Evolutionary conservation across 2,329 filamentous ascomycete species (phyloP).

Genomic region (Stagonosporopsis rhizophila): DNA sequence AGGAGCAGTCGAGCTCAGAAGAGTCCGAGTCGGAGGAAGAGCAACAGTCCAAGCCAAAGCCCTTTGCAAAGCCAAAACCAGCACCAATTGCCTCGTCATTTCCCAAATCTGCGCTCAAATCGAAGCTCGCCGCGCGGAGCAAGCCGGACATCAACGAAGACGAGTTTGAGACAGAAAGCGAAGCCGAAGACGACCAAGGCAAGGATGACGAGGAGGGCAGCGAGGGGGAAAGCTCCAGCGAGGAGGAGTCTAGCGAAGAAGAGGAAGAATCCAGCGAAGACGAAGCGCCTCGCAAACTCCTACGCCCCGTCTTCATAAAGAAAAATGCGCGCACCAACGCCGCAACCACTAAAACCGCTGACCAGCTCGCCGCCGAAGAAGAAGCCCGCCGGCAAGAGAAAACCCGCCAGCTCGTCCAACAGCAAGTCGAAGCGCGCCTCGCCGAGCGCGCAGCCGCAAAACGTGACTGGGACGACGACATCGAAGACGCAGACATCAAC

Average conservation of each 20-base stretch:
- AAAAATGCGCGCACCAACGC: slow-evolving; percentile 64
- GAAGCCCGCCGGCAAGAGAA: slow-evolving; percentile 70
- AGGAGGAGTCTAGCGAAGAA: slow-evolving; percentile 47
- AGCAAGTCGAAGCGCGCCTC: slow-evolving; percentile 83
- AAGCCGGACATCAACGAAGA: slow-evolving; percentile 53
- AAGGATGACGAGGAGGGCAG: slow-evolving; percentile 21
- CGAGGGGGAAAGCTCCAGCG: slow-evolving; percentile 28
- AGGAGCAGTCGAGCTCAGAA: slow-evolving; percentile 50
- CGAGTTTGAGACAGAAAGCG: slow-evolving; percentile 66
- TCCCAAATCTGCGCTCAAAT: slow-evolving; percentile 52
- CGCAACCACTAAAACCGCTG: slow-evolving; percentile 44
- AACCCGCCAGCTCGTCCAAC: slow-evolving; percentile 81
- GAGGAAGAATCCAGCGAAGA: slow-evolving; percentile 66
- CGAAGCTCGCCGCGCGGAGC: slow-evolving; percentile 52
- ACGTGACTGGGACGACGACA: slow-evolving; percentile 81
- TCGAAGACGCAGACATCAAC: slow-evolving; percentile 70
- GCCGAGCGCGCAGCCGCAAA: slow-evolving; percentile 77
- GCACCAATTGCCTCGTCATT: slow-evolving; percentile 56
- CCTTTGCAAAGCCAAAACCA: slow-evolving; percentile 45
- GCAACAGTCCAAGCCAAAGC: slow-evolving; percentile 54
- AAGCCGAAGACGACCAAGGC: slow-evolving; percentile 34
- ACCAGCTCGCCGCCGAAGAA: slow-evolving; percentile 56
- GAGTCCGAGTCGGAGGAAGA: slow-evolving; percentile 62
- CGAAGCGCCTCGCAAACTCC: slow-evolving; percentile 62
- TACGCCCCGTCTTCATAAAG: slow-evolving; percentile 72